Evolutionary conservation across 2,329 filamentous ascomycete species (phyloP), one percentile per base, ranked within the genome.

Genomic region (Teratosphaeria epicoccoides): DNA sequence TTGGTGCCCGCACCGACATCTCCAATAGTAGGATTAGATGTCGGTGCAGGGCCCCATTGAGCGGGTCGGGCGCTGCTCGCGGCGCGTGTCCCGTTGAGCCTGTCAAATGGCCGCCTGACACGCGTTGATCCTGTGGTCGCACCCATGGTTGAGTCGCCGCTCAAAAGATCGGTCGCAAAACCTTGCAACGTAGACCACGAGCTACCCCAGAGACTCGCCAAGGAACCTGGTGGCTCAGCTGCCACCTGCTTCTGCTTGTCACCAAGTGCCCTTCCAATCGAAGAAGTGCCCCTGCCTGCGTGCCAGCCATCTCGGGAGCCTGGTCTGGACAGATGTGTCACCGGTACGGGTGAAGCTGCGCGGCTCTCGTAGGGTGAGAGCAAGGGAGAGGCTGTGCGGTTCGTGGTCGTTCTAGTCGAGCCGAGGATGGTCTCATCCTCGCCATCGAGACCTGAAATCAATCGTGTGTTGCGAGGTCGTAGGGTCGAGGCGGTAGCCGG

Each of bases 151-250:
- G 57, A 49, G 43, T 74, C 73, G 50, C 57, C 72, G 33, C 73
- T 72, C 23, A 76, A 64, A 40, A 77, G 66, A 51, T 73, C 75
- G 24, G 72, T 72, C 7, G 75, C 74, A 46, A 77, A 69, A 49
- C 70, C 72, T 55, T 76, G 73, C 43, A 77, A 62, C 33, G 73
- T 66, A 25, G 67, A 71, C 73, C 73, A 76, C 14, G 73, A 73
- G 53, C 66, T 74, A 11, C 72, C 72, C 68, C 71, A 76, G 43
- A 76, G 56, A 11, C 68, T 70, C 11, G 73, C 70, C 23, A 75
- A 57, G n/a, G 65, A 60, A 44, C 46, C 57, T 47, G 57, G 56
- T 40, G 53, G 55, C 49, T 55, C 52, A 25, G 52, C 53, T 10
- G 55, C 55, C n/a, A 53, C 46, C 43, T 51, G 56, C 46, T 54